Evolutionary conservation across 768 basidiomycete genomes (phyloP), one percentile per base, ranked within the genome.

Genomic region (Chiua virens): DNA sequence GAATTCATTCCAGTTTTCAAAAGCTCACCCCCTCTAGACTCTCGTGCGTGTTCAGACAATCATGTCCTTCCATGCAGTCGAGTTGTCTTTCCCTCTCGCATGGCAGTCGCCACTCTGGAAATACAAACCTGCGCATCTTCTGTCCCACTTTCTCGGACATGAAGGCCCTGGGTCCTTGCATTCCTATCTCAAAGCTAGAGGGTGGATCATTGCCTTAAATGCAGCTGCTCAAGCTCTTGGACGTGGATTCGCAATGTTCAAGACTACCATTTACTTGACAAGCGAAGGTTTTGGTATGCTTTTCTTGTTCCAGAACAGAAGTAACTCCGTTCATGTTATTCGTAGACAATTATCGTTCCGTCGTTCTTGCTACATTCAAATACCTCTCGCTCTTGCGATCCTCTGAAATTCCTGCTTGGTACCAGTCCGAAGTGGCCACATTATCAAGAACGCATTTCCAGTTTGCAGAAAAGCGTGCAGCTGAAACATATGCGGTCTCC

Each of bases 81-180:
- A 95, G 62, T 78, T 96, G 21, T 85, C 84, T 3, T 93, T 92
- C 71, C 82, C 89, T 52, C 67, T 95, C 62, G 79, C 79, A 60
- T 80, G 86, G 71, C 79, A 94, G 72, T 72, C 87, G 49, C 79
- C 79, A 49, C 68, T 83, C 61, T 82, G 92, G 90, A 79, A 83
- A 59, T 73, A 84, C 67, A 89, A 95, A 70, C 93, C 95, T 5
- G 81, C 76, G 6, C 68, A 80, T 48, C 87, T 91, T 67, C 64
- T 98, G 21, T 77, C 83, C 4, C 89, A 94, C 63, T 85, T 96
- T 62, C 70, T 93, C 28, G 94, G 94, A 0, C 92, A 98, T 63
- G 94, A 98, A 71, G 94, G 94, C 2, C 84, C 87, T 32, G 96
- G 96, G 2, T 98, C 96, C 1, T 71, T 98, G 27, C 79, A 90